Evolutionary conservation across 805 yeast species (phyloP).

Genomic region (Cyberlindnera misumaiensis): DNA sequence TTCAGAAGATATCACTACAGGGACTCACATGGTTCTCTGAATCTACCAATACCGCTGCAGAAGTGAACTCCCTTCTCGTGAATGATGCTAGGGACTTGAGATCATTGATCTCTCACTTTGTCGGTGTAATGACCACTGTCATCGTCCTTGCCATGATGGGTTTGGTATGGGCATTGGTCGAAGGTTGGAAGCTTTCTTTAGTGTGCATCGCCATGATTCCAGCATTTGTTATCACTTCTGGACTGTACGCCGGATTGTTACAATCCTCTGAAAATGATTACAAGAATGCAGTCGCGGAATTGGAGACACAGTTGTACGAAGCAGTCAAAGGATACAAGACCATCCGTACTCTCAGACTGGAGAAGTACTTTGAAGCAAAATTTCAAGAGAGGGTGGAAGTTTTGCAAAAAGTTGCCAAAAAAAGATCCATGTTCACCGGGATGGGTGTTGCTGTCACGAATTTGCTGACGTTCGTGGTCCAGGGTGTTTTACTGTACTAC

Average conservation of each 20-base stretch:
- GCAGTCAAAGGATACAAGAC: slow-evolving; percentile 55
- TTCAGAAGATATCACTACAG: slow-evolving; percentile 44
- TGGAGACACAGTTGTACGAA: slow-evolving; percentile 49
- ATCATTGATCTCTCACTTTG: slow-evolving; percentile 52
- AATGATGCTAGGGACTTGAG: slow-evolving; percentile 81
- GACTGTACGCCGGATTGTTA: slow-evolving; percentile 43
- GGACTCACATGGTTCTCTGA: slow-evolving; percentile 46
- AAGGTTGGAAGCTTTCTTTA: slow-evolving; percentile 83
- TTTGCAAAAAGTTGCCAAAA: slow-evolving; percentile 35
- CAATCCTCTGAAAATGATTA: slow-evolving; percentile 54
- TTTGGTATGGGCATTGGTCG: slow-evolving; percentile 64
- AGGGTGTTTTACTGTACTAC: slow-evolving; percentile 69
- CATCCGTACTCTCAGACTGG: slow-evolving; percentile 50
- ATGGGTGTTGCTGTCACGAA: slow-evolving; percentile 56
- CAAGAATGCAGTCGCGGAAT: slow-evolving; percentile 44
- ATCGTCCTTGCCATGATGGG: slow-evolving; percentile 52
- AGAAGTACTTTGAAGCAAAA: slow-evolving; percentile 36
- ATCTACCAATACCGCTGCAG: slow-evolving; percentile 37
- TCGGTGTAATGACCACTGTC: slow-evolving; percentile 49
- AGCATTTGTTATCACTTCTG: slow-evolving; percentile 44
- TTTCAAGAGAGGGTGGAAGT: slow-evolving; percentile 27
- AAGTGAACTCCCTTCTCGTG: slow-evolving; percentile 58
- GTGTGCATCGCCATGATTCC: slow-evolving; percentile 79
- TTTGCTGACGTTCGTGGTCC: slow-evolving; percentile 50
- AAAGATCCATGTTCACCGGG: slow-evolving; percentile 57